A percentile compares a stretch with the other conserved stretches of the same genome.
These are phyloP conservation scores for Podaxis sp. DNA, from an alignment of 768 basidiomycete genomes.

Conservation along the genomic window DNA sequence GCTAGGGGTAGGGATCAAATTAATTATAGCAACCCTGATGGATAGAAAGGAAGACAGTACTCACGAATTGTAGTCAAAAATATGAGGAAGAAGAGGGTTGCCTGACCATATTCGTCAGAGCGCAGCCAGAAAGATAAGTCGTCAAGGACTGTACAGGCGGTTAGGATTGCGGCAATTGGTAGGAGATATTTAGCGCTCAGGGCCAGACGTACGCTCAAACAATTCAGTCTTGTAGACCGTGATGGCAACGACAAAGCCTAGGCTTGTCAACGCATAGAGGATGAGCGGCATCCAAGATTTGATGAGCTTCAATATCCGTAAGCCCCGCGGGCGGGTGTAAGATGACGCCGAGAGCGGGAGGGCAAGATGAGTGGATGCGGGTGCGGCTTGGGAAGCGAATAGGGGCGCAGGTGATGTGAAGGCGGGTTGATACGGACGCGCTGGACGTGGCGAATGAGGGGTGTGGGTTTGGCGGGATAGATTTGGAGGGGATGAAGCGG, in stretches of 20 bases:
- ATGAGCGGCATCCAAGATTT: slow-evolving; percentile 78
- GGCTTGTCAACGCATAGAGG: slow-evolving; percentile 71
- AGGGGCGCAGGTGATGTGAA: slow-evolving; percentile 13
- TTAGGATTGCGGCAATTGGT: slow-evolving; percentile 9
- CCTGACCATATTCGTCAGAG: slow-evolving; percentile 71
- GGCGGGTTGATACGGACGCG: slow-evolving; percentile 3
- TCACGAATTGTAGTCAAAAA: slow-evolving; percentile 86
- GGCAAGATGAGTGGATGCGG: neutral
- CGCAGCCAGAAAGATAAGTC: slow-evolving; percentile 76
- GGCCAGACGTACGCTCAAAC: slow-evolving; percentile 63
- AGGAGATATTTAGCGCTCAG: slow-evolving; percentile 2
- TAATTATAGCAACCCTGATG: neutral
- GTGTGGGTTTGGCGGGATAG: slow-evolving; percentile 7
- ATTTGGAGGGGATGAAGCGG: neutral
- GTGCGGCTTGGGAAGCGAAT: neutral
- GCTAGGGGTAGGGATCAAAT: slow-evolving; percentile 40
- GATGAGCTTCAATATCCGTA: slow-evolving; percentile 57
- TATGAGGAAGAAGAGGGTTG: slow-evolving; percentile 77
- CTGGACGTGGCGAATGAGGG: slow-evolving; percentile 7
- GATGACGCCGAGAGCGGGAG: slow-evolving; percentile 9
- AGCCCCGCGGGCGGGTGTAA: slow-evolving; percentile 35
- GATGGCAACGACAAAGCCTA: slow-evolving; percentile 78
- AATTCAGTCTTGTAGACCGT: slow-evolving; percentile 81
- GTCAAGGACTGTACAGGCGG: slow-evolving; percentile 62
- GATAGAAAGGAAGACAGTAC: slow-evolving; percentile 25